phyloP scores from a whole-genome alignment of 176 grass and related monocot genomes.

The Eragrostis nindensis region DNA sequence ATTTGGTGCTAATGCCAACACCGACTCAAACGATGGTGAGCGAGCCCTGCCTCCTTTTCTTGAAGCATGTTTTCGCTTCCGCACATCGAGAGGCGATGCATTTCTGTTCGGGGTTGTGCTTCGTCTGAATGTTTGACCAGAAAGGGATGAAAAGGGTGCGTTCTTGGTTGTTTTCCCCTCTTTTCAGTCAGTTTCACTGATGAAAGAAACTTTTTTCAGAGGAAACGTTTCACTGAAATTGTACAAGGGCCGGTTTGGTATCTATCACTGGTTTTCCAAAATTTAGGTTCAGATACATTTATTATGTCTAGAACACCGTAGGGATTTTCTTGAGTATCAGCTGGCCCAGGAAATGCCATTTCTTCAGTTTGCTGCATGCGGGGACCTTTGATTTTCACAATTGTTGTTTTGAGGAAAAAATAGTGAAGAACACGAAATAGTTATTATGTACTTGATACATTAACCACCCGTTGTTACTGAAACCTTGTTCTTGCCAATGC shows the following conservation, averaged over 20 bases:
- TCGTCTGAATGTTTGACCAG: not conserved
- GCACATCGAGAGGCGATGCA: not conserved
- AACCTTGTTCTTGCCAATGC: constrained; percentile 36
- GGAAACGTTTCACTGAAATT: too few species aligned
- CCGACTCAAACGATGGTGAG: constrained; percentile 58
- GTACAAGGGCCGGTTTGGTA: not conserved
- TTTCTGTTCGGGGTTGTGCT: not conserved
- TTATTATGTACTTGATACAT: constrained; percentile 32
- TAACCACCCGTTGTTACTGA: not conserved
- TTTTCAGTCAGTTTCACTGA: constrained; percentile 3
- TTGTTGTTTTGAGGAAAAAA: not conserved
- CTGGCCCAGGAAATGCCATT: not conserved
- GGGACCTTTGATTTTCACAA: not conserved
- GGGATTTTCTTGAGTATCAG: not conserved
- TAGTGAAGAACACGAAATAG: not conserved
- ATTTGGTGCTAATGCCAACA: constrained; percentile 43
- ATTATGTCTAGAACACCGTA: not conserved
- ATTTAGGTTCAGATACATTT: not conserved
- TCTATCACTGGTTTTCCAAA: constrained; percentile 1
- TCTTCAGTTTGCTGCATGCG: constrained; percentile 8
- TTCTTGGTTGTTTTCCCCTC: constrained; percentile 2
- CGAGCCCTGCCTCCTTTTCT: not conserved
- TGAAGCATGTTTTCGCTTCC: not conserved
- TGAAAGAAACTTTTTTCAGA: not conserved
- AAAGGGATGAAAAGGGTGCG: not conserved